Evolutionary conservation across 306 rosid species (phyloP).

Genomic region (Quercus bicolor): DNA sequence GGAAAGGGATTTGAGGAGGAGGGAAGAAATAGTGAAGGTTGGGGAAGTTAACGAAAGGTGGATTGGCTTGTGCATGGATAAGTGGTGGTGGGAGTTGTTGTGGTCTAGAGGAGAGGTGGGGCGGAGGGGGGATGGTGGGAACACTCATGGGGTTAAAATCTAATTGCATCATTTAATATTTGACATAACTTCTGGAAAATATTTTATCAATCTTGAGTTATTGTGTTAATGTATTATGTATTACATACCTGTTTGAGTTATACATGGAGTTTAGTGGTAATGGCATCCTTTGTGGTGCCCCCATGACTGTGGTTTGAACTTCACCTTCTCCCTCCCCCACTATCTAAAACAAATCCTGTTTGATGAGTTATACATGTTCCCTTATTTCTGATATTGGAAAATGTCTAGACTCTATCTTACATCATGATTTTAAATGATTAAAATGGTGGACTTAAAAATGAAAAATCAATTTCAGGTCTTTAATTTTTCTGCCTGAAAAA

Average conservation of each 20-base stretch:
- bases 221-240: not conserved
- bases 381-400: not conserved
- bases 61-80: too few relatives aligned
- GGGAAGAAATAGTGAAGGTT: too few relatives aligned
- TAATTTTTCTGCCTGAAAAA: not conserved
- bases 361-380: not conserved
- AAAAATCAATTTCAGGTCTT: not conserved
- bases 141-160: not conserved
- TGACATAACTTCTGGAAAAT: not conserved
- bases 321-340: too few relatives aligned
- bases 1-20: too few relatives aligned
- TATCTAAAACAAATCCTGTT: too few relatives aligned
- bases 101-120: too few relatives aligned
- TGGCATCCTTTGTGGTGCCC: too few relatives aligned
- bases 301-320: too few relatives aligned
- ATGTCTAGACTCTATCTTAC: not conserved
- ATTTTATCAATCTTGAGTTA: not conserved
- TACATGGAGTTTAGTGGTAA: not conserved
- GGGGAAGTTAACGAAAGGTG: too few relatives aligned
- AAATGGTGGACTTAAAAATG: not conserved
- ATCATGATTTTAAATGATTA: not conserved
- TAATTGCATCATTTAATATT: not conserved
- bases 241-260: not conserved
- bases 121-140: too few relatives aligned
- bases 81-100: too few relatives aligned